Base-by-base conservation (phyloP, 352 stramenopile species). In the Pythium biforme region DNA sequence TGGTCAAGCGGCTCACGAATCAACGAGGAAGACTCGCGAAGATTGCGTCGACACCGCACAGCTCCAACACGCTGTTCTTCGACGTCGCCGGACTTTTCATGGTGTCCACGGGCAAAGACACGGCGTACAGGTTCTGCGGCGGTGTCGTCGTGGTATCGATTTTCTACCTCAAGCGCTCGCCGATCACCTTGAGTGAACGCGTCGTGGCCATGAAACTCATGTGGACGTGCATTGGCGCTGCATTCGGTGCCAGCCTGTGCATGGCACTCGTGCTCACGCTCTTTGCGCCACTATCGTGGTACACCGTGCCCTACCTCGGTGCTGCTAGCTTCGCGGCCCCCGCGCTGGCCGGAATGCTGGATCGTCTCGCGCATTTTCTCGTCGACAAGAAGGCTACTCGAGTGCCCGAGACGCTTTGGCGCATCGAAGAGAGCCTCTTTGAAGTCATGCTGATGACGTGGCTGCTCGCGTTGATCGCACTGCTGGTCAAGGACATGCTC, bases 1-100 rank as follows among this genome's bases (percentile, higher is more conserved):
- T 89, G 12, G 70, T 92, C n/a, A 37, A 73, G 22, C 69, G 81
- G 43, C 72, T 92, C 15, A 62, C 66, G 7, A 76, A 69, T 34
- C 39, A 76, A 34, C 68, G 69, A 29, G 77, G 70, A 3, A 72
- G 75, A 2, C 59, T 92, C n/a, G 62, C 76, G 57, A 81, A 78
- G 43, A 71, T 92, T n/a, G 76, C 68, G 0, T 69, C 77, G n/a
- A 87, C 76, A 14, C 74, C 75, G 6, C 70, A 88, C 48, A 84
- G 65, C 53, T 86, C 76, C 26, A 79, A 83, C 61, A 88, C 81
- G 19, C 74, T 92, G 27, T 92, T 92, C 58, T 88, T 87, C 49
- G 83, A 92, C 66, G 62, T 92, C 8, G 77, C 74, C 40, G 83
- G 83, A 19, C 29, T 80, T 27, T 71, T 70, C 4, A 92, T 89